A percentile compares a stretch with the other conserved stretches of the same genome.
Evolutionary conservation across 2,329 filamentous ascomycete species (phyloP).

Genomic region (Xylaria sp.): DNA sequence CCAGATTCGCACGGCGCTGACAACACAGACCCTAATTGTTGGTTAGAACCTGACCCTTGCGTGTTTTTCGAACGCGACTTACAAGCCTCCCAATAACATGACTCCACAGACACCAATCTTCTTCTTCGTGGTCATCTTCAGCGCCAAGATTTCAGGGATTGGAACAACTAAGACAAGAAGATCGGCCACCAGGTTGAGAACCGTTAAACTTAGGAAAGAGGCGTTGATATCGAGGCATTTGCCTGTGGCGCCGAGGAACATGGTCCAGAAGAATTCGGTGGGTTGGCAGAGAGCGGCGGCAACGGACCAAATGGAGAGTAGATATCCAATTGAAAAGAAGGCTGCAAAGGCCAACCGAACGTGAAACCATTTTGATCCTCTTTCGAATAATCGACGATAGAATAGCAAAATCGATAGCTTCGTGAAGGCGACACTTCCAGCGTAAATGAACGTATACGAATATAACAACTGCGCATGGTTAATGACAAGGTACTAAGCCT

Average conservation of each 20-base stretch:
- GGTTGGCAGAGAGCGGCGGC: slow-evolving; percentile 43
- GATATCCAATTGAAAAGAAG: slow-evolving; percentile 45
- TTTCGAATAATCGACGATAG: slow-evolving; percentile 50
- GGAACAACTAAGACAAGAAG: slow-evolving; percentile 49
- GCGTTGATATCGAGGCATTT: slow-evolving; percentile 45
- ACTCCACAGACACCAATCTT: slow-evolving; percentile 48
- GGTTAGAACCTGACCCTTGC: background rate
- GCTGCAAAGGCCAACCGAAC: slow-evolving; percentile 41
- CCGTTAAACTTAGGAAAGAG: slow-evolving; percentile 46
- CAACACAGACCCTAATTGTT: slow-evolving; percentile 46
- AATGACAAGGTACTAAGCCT: background rate
- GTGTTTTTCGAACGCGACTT: slow-evolving; percentile 24
- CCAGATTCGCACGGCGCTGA: slow-evolving; percentile 47
- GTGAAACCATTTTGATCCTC: slow-evolving; percentile 44
- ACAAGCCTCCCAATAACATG: slow-evolving; percentile 50
- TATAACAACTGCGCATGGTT: slow-evolving; percentile 44
- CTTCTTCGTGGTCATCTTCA: slow-evolving; percentile 48
- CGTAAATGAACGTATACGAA: slow-evolving; percentile 49
- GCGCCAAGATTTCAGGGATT: slow-evolving; percentile 46
- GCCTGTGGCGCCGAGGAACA: slow-evolving; percentile 42
- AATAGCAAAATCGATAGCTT: slow-evolving; percentile 50
- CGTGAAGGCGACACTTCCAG: slow-evolving; percentile 47
- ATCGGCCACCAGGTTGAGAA: slow-evolving; percentile 48
- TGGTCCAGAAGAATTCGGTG: slow-evolving; percentile 43
- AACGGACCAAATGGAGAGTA: slow-evolving; percentile 43